Conservation (phyloP, 1,284 basidiomycete genomes). For the Anthracocystis setariae region DNA sequence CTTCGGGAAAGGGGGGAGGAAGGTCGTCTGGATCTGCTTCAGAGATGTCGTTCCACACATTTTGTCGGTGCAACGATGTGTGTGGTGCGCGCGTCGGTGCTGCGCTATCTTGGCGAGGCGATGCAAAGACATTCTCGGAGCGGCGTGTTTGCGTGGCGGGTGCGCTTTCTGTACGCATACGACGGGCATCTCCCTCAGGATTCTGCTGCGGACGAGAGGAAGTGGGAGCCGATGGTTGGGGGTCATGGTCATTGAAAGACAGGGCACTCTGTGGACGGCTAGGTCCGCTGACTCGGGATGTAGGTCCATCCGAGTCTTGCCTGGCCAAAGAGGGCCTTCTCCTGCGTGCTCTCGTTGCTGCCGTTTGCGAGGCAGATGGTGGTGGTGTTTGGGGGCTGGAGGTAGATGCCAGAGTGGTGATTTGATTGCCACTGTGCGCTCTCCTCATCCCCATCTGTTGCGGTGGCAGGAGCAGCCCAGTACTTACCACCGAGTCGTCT, state of each 20-base stretch:
- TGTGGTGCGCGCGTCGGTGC: constrained; percentile 3
- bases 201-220: not conserved
- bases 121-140: constrained; percentile 24
- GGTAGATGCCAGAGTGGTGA: constrained; percentile 26
- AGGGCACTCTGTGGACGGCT: constrained; percentile 28
- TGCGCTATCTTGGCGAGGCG: not conserved
- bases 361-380: constrained; percentile 5
- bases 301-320: constrained; percentile 25
- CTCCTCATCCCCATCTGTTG: constrained; percentile 31
- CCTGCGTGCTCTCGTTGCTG: constrained; percentile 17
- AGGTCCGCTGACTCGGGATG: constrained; percentile 36
- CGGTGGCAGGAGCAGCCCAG: constrained; percentile 9
- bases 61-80: constrained; percentile 45
- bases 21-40: constrained; percentile 53
- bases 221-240: not conserved
- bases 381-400: constrained; percentile 13
- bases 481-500: constrained; percentile 23
- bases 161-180: constrained; percentile 40
- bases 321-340: constrained; percentile 22
- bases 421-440: constrained; percentile 39
- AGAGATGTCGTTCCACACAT: constrained; percentile 51
- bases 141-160: constrained; percentile 16
- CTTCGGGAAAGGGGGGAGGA: constrained; percentile 49
- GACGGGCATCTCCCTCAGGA: not conserved
- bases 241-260: constrained; percentile 13